Conservation (phyloP, 148 eudicot genomes). For the Rhododendron simsii region DNA sequence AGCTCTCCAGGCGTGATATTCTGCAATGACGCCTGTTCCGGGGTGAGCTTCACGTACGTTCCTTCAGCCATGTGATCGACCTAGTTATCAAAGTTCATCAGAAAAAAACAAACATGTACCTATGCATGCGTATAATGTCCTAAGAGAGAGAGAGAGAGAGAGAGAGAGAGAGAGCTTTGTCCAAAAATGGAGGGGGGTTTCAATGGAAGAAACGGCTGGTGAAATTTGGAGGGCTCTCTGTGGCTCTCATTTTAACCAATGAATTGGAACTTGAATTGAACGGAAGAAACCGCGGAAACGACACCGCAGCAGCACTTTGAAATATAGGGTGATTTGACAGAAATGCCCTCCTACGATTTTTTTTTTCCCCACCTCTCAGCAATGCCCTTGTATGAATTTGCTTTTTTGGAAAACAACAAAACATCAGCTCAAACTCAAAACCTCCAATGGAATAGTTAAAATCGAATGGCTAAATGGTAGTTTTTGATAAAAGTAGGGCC, state of each 20-base stretch:
- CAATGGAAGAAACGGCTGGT: neutral
- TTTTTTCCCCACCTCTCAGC: too few species aligned
- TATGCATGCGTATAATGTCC: neutral
- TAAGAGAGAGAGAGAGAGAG: slow-evolving; percentile 7
- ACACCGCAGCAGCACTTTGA: neutral
- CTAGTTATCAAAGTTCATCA: neutral
- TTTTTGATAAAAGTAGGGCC: too few species aligned
- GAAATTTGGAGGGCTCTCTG: slow-evolving; percentile 6
- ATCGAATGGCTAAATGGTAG: too few species aligned
- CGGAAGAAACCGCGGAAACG: neutral
- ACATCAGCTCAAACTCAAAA: too few species aligned
- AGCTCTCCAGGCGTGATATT: slow-evolving; percentile 67
- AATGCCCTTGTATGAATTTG: too few species aligned
- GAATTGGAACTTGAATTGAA: neutral
- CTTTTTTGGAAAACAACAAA: too few species aligned
- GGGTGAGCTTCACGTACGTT: slow-evolving; percentile 53
- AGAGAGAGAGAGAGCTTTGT: slow-evolving; percentile 15
- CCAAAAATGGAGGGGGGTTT: neutral
- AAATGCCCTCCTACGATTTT: neutral
- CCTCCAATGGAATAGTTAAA: too few species aligned
- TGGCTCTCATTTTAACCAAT: neutral
- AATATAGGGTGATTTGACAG: neutral
- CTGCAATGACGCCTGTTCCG: slow-evolving; percentile 36
- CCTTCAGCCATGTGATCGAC: slow-evolving; percentile 21
- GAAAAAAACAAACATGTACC: neutral